Evolutionary conservation across 31 red algal genomes (phyloP).

Genomic region (Porphyra umbilicalis): DNA sequence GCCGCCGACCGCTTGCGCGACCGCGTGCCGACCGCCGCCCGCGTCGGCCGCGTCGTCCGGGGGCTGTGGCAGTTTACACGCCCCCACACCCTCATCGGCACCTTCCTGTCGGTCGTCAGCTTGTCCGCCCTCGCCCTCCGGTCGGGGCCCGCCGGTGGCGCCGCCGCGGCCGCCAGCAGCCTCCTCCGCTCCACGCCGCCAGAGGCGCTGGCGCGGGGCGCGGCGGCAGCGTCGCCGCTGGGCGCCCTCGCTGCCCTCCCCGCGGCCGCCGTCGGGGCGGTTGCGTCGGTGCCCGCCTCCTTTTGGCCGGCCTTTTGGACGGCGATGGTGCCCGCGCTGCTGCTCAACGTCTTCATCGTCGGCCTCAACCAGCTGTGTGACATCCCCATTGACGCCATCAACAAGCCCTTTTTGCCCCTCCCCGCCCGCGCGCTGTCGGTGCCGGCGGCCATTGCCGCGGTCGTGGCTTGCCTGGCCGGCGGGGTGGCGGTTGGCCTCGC

Average conservation of each 20-base stretch:
- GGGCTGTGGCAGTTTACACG: constrained; percentile 63
- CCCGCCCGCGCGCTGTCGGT: constrained; percentile 62
- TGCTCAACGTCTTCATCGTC: constrained; percentile 88
- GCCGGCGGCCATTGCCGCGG: constrained; percentile 25
- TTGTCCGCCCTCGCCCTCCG: constrained; percentile 35
- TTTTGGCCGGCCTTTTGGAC: constrained; percentile 7
- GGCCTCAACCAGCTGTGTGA: constrained; percentile 93
- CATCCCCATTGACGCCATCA: constrained; percentile 68
- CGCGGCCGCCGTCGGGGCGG: background rate
- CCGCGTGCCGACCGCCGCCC: background rate
- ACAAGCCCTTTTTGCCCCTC: constrained; percentile 90
- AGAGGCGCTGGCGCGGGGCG: background rate
- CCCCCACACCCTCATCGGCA: constrained; percentile 81
- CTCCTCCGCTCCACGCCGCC: background rate
- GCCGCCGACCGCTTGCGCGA: background rate
- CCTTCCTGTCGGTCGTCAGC: constrained; percentile 55
- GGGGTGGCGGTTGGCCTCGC: constrained; percentile 47
- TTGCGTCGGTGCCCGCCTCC: background rate
- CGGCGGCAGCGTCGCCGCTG: background rate
- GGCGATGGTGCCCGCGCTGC: constrained; percentile 53
- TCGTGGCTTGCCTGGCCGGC: constrained; percentile 14
- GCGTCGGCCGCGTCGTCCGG: constrained; percentile 9
- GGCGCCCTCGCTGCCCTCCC: background rate
- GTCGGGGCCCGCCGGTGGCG: background rate
- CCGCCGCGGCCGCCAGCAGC: background rate